Base-by-base conservation (phyloP, 2,329 filamentous ascomycete genomes). In the Aspergillus calidoustus region DNA sequence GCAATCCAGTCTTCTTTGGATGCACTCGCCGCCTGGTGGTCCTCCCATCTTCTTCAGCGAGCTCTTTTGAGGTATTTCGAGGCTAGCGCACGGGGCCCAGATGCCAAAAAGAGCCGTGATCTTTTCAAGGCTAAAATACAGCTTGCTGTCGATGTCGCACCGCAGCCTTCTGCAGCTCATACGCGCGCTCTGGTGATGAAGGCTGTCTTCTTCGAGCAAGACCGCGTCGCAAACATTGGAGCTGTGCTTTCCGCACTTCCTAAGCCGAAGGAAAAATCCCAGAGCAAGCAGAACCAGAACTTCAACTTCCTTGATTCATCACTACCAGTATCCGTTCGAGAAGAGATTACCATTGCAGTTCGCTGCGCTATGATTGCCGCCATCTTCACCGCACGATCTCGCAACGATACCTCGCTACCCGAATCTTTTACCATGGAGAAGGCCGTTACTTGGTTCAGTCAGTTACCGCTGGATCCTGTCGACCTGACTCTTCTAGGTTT, bases 21-120 rank as follows among this genome's bases (percentile, higher is more conserved):
- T 76, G 93, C 92, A 13, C 87, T 97, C 55, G 92, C 93, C 7
- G 92, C 93, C 2, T 97, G 93, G 93, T 95, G 89, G 81, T 96
- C 93, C 0, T 92, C 87, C 65, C 83, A 89, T 59, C 82, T 87
- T 13, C 79, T 97, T 43, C 91, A 93, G 69, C 84, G 85, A 60
- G 88, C 87, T 3, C 83, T 97, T 30, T 81, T 87, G 13, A 81
- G 82, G 17, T 88, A 86, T 41, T 82, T 96, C 38, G 83, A 85
- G 47, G 78, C 80, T 15, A 76, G 82, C 34, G 84, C 84, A 61
- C 81, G 83, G 11, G 78, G 80, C 19, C 73, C 76, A 3, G 74
- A 76, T 11, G 78, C 72, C n/a, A 75, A 76, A 57, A 73, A 76
- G 34, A 75, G 74, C 43, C 78, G 81, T 41, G 71, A 70, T 57